Base-by-base conservation (phyloP, 768 basidiomycete species). In the Cyclocybe cylindracea region DNA sequence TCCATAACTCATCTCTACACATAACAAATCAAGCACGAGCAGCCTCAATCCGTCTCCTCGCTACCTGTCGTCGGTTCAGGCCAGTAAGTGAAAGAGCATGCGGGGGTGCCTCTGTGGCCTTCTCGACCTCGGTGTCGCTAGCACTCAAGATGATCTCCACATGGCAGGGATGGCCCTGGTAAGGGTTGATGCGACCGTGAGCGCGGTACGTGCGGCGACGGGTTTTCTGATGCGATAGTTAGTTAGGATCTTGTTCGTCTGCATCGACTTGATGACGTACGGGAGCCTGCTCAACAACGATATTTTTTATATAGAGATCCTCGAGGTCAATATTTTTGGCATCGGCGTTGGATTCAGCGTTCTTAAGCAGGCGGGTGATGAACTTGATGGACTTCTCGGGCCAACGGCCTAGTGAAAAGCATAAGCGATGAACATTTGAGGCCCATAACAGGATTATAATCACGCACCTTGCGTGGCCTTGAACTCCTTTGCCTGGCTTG, bases 151-250 rank as follows among this genome's bases (percentile, higher is more conserved):
- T 93, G 69, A 94, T 85, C 71, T 98, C 96, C 59, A 98, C 88
- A 67, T 98, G 97, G 72, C 87, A 89, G 38, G 97, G 97, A 75
- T 94, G 92, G 39, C 96, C 96, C 74, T 97, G 93, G 85, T 98
- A 98, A 34, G 97, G 96, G 78, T 99, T 99, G 75, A 94, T 95
- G 52, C 93, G 89, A 84, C 93, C 93, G 65, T 95, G 94, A 40
- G 91, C 92, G 75, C 97, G 93, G 85, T 97, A 98, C 59, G 97
- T 99, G 70, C 97, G 93, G 69, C 97, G 93, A 73, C 94, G 94
- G 70, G 92, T 95, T 90, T 97, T 97, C 91, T 93, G n/a, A 53
- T 5, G 5, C 24, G 24, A 24, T 5, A 24, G 24, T 24, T 24
- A 24, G 24, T 24, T 5, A 24, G 24, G 24, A 24, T 24, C 24